These are phyloP conservation scores for Trichocomaceae sp. DNA, from an alignment of 2,329 filamentous ascomycete genomes.

Conservation along the genomic window DNA sequence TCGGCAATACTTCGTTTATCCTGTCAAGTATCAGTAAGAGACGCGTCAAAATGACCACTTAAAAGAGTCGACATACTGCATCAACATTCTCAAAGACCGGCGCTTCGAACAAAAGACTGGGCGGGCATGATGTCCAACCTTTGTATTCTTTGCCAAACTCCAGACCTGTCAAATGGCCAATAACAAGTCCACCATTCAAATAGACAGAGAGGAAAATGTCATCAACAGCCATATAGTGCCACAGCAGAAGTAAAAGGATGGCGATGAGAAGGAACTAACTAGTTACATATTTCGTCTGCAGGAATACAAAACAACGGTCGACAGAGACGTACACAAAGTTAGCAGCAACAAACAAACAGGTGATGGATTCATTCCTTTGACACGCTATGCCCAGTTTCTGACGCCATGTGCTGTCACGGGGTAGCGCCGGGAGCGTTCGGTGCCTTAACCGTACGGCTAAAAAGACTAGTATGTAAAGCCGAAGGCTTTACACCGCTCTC, in stretches of 20 bases:
- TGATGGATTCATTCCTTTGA: conserved; percentile 9
- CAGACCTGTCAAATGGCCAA: conserved; percentile 75
- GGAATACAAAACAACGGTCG: background rate
- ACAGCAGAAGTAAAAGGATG: background rate
- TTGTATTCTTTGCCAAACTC: conserved; percentile 73
- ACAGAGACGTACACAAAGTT: background rate
- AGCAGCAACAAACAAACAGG: background rate
- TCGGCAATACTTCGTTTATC: conserved; percentile 73
- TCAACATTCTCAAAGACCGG: conserved; percentile 63
- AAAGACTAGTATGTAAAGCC: no score
- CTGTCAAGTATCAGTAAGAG: conserved; percentile 34
- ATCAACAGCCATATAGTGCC: no score
- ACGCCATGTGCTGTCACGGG: no score
- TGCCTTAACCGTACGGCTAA: no score
- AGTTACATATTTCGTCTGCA: background rate
- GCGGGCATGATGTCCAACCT: conserved; percentile 75
- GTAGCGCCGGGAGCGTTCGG: no score
- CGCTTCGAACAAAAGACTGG: conserved; percentile 72
- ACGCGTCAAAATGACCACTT: background rate
- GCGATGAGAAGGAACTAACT: background rate
- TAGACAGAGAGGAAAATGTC: no score
- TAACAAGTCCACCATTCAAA: no score
- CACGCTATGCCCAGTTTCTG: conserved; percentile 15
- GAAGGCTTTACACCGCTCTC: no score
- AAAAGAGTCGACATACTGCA: conserved; percentile 45